These are phyloP conservation scores for Mrakia gelida DNA, from an alignment of 768 basidiomycete genomes.

Conservation along the genomic window DNA sequence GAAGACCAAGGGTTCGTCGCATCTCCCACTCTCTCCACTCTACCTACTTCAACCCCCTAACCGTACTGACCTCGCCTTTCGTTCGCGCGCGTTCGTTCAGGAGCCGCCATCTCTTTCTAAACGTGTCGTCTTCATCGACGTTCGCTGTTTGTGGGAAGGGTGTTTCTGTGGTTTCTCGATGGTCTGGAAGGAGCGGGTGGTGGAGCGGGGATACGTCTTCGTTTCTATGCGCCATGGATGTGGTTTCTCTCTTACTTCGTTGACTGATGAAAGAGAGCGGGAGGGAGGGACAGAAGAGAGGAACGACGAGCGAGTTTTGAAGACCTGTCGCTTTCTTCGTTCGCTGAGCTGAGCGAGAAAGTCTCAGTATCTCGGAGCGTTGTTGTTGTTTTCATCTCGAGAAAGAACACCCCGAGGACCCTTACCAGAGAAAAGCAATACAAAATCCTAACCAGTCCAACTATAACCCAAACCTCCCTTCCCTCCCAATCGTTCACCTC, in stretches of 20 bases:
- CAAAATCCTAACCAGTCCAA: no score
- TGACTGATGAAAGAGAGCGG: neutral
- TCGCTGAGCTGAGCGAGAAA: no score
- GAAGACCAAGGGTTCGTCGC: slow-evolving; percentile 73
- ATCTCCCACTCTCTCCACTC: slow-evolving; percentile 27
- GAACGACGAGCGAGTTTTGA: neutral
- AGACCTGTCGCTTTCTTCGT: neutral
- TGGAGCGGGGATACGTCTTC: neutral
- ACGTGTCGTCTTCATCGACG: slow-evolving; percentile 16
- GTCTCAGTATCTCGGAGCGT: neutral
- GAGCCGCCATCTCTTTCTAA: slow-evolving; percentile 76
- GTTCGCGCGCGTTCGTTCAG: slow-evolving; percentile 1
- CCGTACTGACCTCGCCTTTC: slow-evolving; percentile 7
- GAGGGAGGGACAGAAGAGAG: neutral
- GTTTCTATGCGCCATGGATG: slow-evolving; percentile 4
- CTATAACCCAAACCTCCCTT: neutral
- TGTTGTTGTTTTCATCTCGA: neutral
- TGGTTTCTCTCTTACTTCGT: neutral
- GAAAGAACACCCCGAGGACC: no score
- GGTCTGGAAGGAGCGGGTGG: neutral
- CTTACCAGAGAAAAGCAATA: no score
- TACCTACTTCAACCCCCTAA: no score
- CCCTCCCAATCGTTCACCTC: neutral
- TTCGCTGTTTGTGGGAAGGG: neutral
- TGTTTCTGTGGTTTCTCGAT: neutral